A percentile compares a stretch with the other conserved stretches of the same genome.
phyloP scores from a whole-genome alignment of 176 grass and related monocot genomes.

The Oryza coarctata region DNA sequence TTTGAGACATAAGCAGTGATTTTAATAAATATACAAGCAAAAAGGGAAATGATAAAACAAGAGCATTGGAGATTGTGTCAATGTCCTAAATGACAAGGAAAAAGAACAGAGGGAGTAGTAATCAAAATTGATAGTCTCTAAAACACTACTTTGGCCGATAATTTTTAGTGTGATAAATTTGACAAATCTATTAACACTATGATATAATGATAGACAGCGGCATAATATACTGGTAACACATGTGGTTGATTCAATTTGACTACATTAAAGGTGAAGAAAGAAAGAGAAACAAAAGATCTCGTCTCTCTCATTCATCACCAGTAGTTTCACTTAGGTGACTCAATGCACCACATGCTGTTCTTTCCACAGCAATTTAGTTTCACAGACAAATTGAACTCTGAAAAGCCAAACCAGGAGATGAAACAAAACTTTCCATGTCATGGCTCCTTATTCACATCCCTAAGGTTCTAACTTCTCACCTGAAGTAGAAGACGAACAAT shows the following conservation, averaged over 20 bases:
- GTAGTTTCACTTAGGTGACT: slow-evolving; percentile 5
- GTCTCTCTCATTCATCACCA: not conserved
- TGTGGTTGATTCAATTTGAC: not conserved
- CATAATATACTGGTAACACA: not conserved
- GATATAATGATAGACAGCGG: not conserved
- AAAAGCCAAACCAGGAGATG: not conserved
- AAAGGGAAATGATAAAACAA: not conserved
- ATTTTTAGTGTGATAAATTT: slow-evolving; percentile 7
- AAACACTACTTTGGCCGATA: not conserved
- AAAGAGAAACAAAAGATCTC: not conserved
- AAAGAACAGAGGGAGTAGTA: not conserved
- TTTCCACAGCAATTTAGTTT: slow-evolving; percentile 10
- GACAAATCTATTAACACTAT: not conserved
- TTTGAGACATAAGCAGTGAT: too few relatives aligned
- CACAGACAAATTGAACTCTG: not conserved
- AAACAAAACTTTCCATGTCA: not conserved
- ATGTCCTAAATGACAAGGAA: too few relatives aligned
- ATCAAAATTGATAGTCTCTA: not conserved
- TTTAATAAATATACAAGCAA: not conserved
- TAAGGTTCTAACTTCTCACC: not conserved
- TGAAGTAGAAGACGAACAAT: not conserved
- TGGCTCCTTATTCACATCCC: not conserved
- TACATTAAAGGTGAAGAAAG: not conserved
- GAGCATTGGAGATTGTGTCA: too few relatives aligned
- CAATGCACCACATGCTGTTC: not conserved